Evolutionary conservation across 2,329 filamentous ascomycete species (phyloP).

Genomic region (Penicillium palitans): DNA sequence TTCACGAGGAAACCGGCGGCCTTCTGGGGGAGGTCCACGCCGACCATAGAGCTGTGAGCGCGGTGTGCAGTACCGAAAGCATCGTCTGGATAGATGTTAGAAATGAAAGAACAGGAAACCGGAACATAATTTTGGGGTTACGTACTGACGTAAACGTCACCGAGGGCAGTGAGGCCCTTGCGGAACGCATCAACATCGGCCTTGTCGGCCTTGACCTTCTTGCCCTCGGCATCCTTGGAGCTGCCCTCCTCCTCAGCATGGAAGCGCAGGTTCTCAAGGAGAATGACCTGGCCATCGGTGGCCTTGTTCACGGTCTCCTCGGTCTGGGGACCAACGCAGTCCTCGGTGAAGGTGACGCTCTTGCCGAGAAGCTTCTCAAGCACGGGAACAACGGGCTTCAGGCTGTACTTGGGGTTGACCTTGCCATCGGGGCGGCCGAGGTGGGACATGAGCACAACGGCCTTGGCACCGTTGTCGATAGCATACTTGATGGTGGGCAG

Average conservation of each 20-base stretch:
- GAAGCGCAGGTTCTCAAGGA: conserved; percentile 98
- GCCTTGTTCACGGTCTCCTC: conserved; percentile 88
- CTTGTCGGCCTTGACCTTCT: conserved; percentile 98
- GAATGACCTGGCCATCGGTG: conserved; percentile 75
- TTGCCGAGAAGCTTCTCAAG: conserved; percentile 86
- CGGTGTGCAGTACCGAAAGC: conserved; percentile 98
- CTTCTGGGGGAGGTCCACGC: conserved; percentile 92
- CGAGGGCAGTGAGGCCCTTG: conserved; percentile 89
- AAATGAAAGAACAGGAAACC: neutral
- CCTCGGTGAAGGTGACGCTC: conserved; percentile 82
- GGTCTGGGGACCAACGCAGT: conserved; percentile 85
- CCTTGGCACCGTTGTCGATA: conserved; percentile 83
- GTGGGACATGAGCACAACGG: conserved; percentile 97
- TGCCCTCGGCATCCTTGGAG: conserved; percentile 87
- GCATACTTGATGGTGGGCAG: conserved; percentile 94
- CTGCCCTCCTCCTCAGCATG: conserved; percentile 98
- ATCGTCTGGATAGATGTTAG: conserved; percentile 64
- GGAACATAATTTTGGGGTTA: neutral
- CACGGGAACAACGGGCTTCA: conserved; percentile 87
- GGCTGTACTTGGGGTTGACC: conserved; percentile 86
- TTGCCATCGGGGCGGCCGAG: conserved; percentile 93
- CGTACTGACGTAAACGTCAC: conserved; percentile 95
- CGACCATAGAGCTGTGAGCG: conserved; percentile 99
- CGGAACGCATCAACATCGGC: conserved; percentile 88
- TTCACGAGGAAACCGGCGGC: conserved; percentile 98